These are phyloP conservation scores for Kurtzmaniella quercitrusa DNA, from an alignment of 1,139 yeast species.

Conservation along the genomic window DNA sequence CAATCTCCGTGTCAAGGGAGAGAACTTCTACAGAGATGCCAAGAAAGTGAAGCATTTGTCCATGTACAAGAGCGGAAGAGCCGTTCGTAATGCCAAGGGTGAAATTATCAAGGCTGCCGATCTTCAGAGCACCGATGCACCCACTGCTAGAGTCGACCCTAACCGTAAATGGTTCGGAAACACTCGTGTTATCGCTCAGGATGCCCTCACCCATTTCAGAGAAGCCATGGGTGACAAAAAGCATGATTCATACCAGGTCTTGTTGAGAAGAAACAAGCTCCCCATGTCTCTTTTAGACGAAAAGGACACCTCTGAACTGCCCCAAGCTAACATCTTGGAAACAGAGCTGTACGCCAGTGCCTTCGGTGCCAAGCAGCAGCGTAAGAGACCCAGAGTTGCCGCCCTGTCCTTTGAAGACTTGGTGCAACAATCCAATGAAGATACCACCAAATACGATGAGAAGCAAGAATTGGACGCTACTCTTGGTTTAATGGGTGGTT, in stretches of 20 bases:
- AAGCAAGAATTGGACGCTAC: constrained; percentile 70
- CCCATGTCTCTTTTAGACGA: constrained; percentile 96
- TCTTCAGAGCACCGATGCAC: constrained; percentile 82
- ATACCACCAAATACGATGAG: constrained; percentile 62
- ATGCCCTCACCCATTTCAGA: constrained; percentile 89
- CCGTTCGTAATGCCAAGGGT: constrained; percentile 82
- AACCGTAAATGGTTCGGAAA: constrained; percentile 97
- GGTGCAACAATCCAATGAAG: constrained; percentile 57
- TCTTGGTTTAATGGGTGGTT: constrained; percentile 75
- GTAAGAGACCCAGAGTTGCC: constrained; percentile 82
- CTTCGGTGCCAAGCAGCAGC: constrained; percentile 93
- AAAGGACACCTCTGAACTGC: constrained; percentile 66
- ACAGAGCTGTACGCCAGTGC: constrained; percentile 80
- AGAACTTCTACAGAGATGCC: constrained; percentile 93
- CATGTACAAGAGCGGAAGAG: constrained; percentile 91
- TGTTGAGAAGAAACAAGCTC: constrained; percentile 82
- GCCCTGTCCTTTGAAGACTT: constrained; percentile 78
- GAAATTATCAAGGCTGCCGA: constrained; percentile 84
- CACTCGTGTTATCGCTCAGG: constrained; percentile 95
- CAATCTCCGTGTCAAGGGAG: constrained; percentile 91
- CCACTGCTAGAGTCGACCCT: constrained; percentile 92
- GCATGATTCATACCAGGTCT: constrained; percentile 82
- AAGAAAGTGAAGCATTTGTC: constrained; percentile 84
- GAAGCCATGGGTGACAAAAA: constrained; percentile 89
- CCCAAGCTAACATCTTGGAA: constrained; percentile 76